phyloP scores from a whole-genome alignment of 176 grass and related monocot species.

The Dendrocalamus sinicus region DNA sequence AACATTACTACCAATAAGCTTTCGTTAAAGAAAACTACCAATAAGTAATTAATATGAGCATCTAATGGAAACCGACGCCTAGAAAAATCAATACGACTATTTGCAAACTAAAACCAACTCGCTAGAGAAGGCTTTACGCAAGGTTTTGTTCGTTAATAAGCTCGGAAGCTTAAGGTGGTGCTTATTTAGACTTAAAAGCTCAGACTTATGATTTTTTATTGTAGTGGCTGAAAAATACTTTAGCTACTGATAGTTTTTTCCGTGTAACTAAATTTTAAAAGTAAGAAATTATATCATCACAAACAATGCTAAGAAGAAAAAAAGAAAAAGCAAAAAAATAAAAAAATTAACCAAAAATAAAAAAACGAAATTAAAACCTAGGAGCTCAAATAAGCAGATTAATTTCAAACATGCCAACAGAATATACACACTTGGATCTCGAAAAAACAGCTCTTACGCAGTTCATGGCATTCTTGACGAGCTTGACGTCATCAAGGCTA shows the following conservation, averaged over 20 bases:
- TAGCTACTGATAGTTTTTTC: too few relatives aligned
- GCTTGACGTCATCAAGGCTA: slow-evolving; percentile 74
- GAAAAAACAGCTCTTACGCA: slow-evolving; percentile 53
- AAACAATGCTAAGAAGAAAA: too few relatives aligned
- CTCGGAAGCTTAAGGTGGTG: background rate
- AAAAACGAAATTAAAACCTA: too few relatives aligned
- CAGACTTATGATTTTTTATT: too few relatives aligned
- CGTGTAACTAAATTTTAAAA: too few relatives aligned
- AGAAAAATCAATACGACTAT: background rate
- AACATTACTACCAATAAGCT: background rate
- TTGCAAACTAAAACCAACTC: background rate
- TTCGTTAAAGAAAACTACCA: background rate
- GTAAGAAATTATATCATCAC: too few relatives aligned
- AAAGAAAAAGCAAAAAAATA: too few relatives aligned
- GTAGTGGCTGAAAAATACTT: too few relatives aligned
- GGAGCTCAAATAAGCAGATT: too few relatives aligned
- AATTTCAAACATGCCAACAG: background rate
- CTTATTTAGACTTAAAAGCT: too few relatives aligned
- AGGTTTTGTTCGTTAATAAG: background rate
- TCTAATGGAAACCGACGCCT: background rate
- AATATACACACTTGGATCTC: background rate
- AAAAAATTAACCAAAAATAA: too few relatives aligned
- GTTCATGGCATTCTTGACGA: slow-evolving; percentile 70
- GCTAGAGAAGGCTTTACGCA: background rate
- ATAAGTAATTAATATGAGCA: background rate